Evolutionary conservation across 1,284 basidiomycete species (phyloP).

Genomic region (Cutaneotrichosporon dermatis): DNA sequence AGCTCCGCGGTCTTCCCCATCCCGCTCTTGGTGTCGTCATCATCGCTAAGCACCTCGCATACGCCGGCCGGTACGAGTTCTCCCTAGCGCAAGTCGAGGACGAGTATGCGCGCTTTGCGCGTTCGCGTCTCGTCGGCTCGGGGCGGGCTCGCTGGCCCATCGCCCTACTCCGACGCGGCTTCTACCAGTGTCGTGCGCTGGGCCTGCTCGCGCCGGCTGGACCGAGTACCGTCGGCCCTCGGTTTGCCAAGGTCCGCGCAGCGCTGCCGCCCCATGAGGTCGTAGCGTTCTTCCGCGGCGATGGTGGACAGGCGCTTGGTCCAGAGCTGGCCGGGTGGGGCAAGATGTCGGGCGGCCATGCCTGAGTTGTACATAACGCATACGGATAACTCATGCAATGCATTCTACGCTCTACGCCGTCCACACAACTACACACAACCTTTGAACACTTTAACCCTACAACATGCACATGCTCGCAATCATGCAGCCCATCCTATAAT

Average conservation of each 20-base stretch:
- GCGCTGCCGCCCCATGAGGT: slow-evolving; percentile 44
- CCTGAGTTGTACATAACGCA: slow-evolving; percentile 13
- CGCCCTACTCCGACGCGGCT: slow-evolving; percentile 40
- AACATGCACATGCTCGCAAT: too few species aligned
- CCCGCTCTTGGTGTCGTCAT: slow-evolving; percentile 45
- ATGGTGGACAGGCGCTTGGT: slow-evolving; percentile 38
- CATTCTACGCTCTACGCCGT: not conserved
- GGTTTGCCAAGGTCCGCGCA: slow-evolving; percentile 43
- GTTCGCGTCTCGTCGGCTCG: slow-evolving; percentile 46
- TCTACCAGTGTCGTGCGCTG: slow-evolving; percentile 34
- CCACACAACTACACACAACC: not conserved
- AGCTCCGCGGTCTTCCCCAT: slow-evolving; percentile 38
- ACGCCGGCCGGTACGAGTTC: slow-evolving; percentile 62
- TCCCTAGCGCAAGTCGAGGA: slow-evolving; percentile 48
- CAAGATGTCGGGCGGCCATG: slow-evolving; percentile 44
- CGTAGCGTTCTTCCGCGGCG: slow-evolving; percentile 45
- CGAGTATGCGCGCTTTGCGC: slow-evolving; percentile 47
- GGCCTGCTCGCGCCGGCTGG: slow-evolving; percentile 40
- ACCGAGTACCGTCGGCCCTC: slow-evolving; percentile 26
- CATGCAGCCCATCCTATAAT: too few species aligned
- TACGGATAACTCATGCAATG: not conserved
- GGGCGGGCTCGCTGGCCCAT: slow-evolving; percentile 45
- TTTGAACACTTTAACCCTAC: too few species aligned
- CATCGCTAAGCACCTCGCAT: slow-evolving; percentile 62
- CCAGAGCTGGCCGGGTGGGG: slow-evolving; percentile 47